A percentile compares a stretch with the other conserved stretches of the same genome.
phyloP scores from a whole-genome alignment of 2,329 filamentous ascomycete species.

The Ceratocystis smalleyi region DNA sequence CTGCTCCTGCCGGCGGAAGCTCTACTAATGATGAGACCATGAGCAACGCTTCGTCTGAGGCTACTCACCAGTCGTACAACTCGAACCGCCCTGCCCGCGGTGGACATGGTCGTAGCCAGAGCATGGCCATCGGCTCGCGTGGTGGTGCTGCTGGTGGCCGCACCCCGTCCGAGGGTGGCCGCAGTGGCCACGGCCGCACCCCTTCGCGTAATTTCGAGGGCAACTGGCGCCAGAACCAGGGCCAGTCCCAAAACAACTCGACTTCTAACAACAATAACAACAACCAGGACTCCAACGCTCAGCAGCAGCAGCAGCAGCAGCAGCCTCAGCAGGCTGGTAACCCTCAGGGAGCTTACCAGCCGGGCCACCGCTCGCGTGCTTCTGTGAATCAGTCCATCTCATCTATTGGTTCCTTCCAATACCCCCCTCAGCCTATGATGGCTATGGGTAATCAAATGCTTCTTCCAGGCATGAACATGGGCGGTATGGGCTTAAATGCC shows the following conservation, averaged over 20 bases:
- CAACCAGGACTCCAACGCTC: constrained; percentile 5
- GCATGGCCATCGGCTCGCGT: constrained; percentile 64
- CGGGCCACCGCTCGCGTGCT: constrained; percentile 70
- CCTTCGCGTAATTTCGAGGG: constrained; percentile 90
- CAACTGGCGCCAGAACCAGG: constrained; percentile 72
- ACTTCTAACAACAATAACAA: background rate
- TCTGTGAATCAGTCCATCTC: constrained; percentile 71
- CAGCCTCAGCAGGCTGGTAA: constrained; percentile 37
- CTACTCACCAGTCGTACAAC: constrained; percentile 23
- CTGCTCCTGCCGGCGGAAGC: constrained; percentile 47
- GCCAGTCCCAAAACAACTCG: constrained; percentile 29
- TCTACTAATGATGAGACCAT: constrained; percentile 39
- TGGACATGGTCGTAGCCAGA: constrained; percentile 67
- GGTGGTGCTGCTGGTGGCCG: constrained; percentile 42
- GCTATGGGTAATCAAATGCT: constrained; percentile 78
- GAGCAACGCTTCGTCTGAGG: constrained; percentile 24
- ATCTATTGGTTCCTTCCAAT: constrained; percentile 75
- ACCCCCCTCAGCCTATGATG: constrained; percentile 72
- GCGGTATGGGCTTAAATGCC: constrained; percentile 62
- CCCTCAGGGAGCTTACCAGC: constrained; percentile 53
- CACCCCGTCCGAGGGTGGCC: constrained; percentile 54
- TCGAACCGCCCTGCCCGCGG: constrained; percentile 40
- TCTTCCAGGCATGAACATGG: constrained; percentile 61
- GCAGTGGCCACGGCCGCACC: constrained; percentile 66
- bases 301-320: constrained; percentile 24